Conservation (phyloP, 2,329 filamentous ascomycete genomes). For the Dendrostoma leiphaemia region DNA sequence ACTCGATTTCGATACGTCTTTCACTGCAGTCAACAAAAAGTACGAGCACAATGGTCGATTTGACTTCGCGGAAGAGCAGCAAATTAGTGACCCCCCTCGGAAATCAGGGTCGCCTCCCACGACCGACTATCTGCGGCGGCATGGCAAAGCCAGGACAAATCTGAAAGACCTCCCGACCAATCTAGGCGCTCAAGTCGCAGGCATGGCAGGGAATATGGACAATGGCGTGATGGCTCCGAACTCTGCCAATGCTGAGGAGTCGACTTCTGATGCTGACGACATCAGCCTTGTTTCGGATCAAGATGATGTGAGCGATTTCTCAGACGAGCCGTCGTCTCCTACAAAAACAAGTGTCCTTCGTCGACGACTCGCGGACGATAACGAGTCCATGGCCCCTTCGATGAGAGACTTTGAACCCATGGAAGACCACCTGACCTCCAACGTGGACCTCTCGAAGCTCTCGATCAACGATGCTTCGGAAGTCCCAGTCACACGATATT, state of each 20-base stretch:
- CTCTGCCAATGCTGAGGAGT: conserved; percentile 37
- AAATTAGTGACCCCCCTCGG: conserved; percentile 26
- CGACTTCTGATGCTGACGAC: conserved; percentile 45
- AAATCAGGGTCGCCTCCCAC: conserved; percentile 38
- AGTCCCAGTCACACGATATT: conserved; percentile 51
- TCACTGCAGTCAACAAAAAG: conserved; percentile 56
- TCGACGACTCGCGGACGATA: conserved; percentile 49
- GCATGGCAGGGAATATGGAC: conserved; percentile 33
- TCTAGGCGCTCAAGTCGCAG: conserved; percentile 36
- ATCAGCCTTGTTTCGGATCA: conserved; percentile 54
- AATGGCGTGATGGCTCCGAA: conserved; percentile 35
- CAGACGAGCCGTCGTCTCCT: conserved; percentile 48
- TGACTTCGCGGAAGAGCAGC: conserved; percentile 39
- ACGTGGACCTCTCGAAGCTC: conserved; percentile 48
- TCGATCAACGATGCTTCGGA: conserved; percentile 48
- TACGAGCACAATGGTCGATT: conserved; percentile 57
- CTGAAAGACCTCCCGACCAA: conserved; percentile 34
- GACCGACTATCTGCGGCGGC: conserved; percentile 47
- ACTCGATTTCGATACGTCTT: conserved; percentile 50
- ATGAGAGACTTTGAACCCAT: conserved; percentile 46
- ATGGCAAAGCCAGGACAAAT: conserved; percentile 39
- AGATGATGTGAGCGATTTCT: conserved; percentile 51
- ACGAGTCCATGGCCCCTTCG: conserved; percentile 50
- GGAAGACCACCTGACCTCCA: conserved; percentile 45
- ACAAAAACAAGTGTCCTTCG: conserved; percentile 46